Conservation (phyloP, 495 filamentous ascomycete genomes). For the Aspergillus steynii region DNA sequence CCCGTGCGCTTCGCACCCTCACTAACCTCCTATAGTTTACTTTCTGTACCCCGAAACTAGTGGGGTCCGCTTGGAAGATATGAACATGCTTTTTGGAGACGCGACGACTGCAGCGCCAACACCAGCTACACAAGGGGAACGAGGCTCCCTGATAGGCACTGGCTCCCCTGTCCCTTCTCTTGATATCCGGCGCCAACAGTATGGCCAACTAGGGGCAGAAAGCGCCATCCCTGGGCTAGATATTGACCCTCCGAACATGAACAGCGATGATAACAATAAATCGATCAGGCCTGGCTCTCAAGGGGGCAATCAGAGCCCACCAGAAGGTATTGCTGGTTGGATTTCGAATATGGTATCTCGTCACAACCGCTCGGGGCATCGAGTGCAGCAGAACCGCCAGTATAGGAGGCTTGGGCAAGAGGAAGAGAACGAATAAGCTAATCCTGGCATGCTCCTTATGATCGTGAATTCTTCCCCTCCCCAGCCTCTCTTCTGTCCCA, state of each 20-base stretch:
- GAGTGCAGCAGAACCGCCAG: slow-evolving; percentile 43
- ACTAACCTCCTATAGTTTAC: slow-evolving; percentile 62
- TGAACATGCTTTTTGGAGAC: slow-evolving; percentile 90
- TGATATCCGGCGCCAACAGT: slow-evolving; percentile 60
- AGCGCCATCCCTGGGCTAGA: slow-evolving; percentile 71
- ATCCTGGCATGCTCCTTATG: not conserved
- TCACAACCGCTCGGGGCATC: slow-evolving; percentile 47
- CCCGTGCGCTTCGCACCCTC: not conserved
- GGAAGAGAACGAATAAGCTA: slow-evolving; percentile 40
- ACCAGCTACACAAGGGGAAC: slow-evolving; percentile 67
- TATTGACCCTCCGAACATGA: slow-evolving; percentile 64
- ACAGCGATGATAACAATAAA: slow-evolving; percentile 48
- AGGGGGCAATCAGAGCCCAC: slow-evolving; percentile 31
- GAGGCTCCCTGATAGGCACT: slow-evolving; percentile 68
- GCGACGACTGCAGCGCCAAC: slow-evolving; percentile 77
- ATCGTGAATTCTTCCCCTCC: not conserved
- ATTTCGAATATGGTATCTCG: slow-evolving; percentile 64
- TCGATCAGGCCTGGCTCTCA: slow-evolving; percentile 32
- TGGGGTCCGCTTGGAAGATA: slow-evolving; percentile 92
- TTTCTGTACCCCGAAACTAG: slow-evolving; percentile 97
- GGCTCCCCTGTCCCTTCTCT: slow-evolving; percentile 78
- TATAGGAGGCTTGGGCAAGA: slow-evolving; percentile 69
- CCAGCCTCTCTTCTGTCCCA: not conserved
- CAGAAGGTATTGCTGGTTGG: slow-evolving; percentile 68
- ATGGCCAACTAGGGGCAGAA: slow-evolving; percentile 52